Evolutionary conservation across 805 yeast genomes (phyloP).

Genomic region (Cyberlindnera petersonii): DNA sequence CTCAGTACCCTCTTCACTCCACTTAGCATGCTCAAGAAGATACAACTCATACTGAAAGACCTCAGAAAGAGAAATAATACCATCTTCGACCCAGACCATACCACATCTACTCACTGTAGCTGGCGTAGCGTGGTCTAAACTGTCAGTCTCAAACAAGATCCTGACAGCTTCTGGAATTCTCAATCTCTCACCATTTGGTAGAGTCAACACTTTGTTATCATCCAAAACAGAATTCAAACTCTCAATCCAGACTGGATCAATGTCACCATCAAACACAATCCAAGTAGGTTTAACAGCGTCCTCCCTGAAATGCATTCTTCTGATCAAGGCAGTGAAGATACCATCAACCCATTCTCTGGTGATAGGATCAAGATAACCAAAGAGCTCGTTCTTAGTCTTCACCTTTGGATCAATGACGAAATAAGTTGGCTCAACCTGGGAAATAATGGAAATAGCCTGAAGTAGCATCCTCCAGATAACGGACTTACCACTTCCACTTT

Average conservation of each 20-base stretch:
- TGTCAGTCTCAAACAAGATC: conserved; percentile 74
- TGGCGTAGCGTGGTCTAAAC: conserved; percentile 65
- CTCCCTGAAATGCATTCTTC: conserved; percentile 38
- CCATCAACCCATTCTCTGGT: conserved; percentile 96
- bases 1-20: conserved; percentile 4
- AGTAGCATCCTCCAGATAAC: conserved; percentile 47
- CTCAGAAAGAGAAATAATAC: conserved; percentile 23
- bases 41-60: conserved; percentile 23
- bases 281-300: conserved; percentile 56
- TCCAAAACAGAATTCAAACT: conserved; percentile 86
- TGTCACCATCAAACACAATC: conserved; percentile 88
- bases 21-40: conserved; percentile 1
- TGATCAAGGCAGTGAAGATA: conserved; percentile 59
- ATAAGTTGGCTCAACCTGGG: conserved; percentile 34
- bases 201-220: conserved; percentile 74
- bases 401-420: conserved; percentile 73
- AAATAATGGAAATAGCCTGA: conserved; percentile 31
- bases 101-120: conserved; percentile 95
- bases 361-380: conserved; percentile 66
- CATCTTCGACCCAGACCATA: conserved; percentile 65
- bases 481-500: conserved; percentile 73
- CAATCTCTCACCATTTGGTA: conserved; percentile 88
- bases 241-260: conserved; percentile 94
- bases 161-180: conserved; percentile 59
- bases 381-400: conserved; percentile 57